phyloP scores from a whole-genome alignment of 495 filamentous ascomycete genomes.

The Umbilicaria muhlenbergii region DNA sequence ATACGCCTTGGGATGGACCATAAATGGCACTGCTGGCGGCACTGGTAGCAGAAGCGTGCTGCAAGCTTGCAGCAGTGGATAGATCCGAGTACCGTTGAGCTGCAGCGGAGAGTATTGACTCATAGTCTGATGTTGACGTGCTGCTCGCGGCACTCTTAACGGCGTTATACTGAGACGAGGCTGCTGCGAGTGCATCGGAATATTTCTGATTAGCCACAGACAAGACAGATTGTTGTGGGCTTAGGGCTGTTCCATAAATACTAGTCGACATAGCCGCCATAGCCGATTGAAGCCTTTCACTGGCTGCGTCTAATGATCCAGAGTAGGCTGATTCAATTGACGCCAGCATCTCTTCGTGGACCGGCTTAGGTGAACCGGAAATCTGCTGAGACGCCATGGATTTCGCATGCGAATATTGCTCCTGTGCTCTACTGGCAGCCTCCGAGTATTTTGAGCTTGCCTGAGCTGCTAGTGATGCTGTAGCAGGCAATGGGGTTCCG shows the following conservation, averaged over 20 bases:
- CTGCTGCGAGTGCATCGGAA: slow-evolving; percentile 17
- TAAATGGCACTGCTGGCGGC: slow-evolving; percentile 18
- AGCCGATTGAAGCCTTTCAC: slow-evolving; percentile 35
- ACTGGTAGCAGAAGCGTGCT: slow-evolving; percentile 18
- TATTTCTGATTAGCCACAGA: slow-evolving; percentile 21
- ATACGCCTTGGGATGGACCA: slow-evolving; percentile 26
- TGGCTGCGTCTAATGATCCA: slow-evolving; percentile 44
- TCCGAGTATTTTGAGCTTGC: slow-evolving; percentile 45
- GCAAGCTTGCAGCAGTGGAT: slow-evolving; percentile 11
- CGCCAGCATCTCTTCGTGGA: slow-evolving; percentile 44
- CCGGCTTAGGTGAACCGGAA: slow-evolving; percentile 46
- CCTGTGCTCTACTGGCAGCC: slow-evolving; percentile 42
- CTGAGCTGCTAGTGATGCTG: slow-evolving; percentile 22
- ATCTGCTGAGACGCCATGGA: slow-evolving; percentile 49
- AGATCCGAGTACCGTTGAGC: slow-evolving; percentile 13
- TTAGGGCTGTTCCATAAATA: slow-evolving; percentile 25
- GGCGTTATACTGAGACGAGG: slow-evolving; percentile 41
- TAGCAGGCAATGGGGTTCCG: slow-evolving; percentile 35
- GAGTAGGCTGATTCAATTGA: slow-evolving; percentile 57
- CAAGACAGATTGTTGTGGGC: slow-evolving; percentile 14
- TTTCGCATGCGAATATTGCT: slow-evolving; percentile 50
- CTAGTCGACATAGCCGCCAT: slow-evolving; percentile 28
- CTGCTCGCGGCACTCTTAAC: slow-evolving; percentile 36
- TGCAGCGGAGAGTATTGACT: slow-evolving; percentile 14
- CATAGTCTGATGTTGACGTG: slow-evolving; percentile 13